These are phyloP conservation scores for Leptodontidium sp. DNA, from an alignment of 2,329 filamentous ascomycete genomes.

Conservation along the genomic window DNA sequence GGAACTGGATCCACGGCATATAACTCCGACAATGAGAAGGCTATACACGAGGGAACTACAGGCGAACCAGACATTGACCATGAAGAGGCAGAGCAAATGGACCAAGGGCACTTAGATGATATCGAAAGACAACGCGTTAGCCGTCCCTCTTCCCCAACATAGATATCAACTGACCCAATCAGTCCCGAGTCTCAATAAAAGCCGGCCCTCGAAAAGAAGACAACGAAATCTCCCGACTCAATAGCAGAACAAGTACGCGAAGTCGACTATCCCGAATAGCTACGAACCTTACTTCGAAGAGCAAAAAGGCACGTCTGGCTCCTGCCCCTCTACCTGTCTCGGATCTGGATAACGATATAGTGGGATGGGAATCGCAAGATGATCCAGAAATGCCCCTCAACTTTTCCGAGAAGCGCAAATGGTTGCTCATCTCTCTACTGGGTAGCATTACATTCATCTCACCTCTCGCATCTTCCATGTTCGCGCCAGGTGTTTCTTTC, in stretches of 20 bases:
- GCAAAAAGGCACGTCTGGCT: constrained; percentile 39
- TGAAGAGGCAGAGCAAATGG: constrained; percentile 43
- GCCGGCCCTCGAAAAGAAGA: constrained; percentile 31
- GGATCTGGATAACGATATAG: constrained; percentile 60
- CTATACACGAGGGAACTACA: constrained; percentile 29
- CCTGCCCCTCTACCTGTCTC: constrained; percentile 51
- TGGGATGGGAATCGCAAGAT: constrained; percentile 67
- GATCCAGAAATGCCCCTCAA: constrained; percentile 68
- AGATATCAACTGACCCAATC: constrained; percentile 1
- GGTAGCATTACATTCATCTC: constrained; percentile 48
- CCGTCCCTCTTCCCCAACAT: neutral
- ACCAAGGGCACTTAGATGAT: constrained; percentile 41
- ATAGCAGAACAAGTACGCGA: constrained; percentile 34
- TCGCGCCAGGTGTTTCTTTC: constrained; percentile 51
- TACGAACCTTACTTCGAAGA: constrained; percentile 38
- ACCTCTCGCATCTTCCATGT: constrained; percentile 53
- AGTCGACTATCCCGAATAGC: constrained; percentile 41
- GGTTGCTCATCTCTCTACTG: constrained; percentile 43
- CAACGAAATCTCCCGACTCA: constrained; percentile 29
- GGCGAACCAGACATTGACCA: constrained; percentile 41
- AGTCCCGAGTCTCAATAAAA: constrained; percentile 38
- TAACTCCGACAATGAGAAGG: constrained; percentile 35
- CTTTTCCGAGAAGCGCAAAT: constrained; percentile 48
- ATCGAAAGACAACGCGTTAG: constrained; percentile 38
- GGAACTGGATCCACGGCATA: constrained; percentile 33